Conservation (phyloP, 2,329 filamentous ascomycete species). For the Aspergillus alliaceus region DNA sequence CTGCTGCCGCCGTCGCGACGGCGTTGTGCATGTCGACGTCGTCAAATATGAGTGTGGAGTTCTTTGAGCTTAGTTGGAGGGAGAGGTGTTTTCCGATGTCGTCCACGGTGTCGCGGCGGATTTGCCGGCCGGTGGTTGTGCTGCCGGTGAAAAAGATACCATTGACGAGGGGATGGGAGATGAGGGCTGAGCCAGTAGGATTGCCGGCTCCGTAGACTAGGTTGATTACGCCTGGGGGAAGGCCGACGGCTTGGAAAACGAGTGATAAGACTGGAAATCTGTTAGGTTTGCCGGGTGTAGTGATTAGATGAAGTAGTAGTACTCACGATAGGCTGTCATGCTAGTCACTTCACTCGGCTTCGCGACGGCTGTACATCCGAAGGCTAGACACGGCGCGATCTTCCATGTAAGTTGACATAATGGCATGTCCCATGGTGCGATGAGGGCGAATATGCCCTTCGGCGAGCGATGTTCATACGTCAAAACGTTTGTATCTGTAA, state of each 20-base stretch:
- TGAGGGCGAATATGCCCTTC: slow-evolving; percentile 17
- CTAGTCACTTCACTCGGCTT: slow-evolving; percentile 21
- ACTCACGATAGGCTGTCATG: slow-evolving; percentile 15
- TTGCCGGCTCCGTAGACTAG: slow-evolving; percentile 16
- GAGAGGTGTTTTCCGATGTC: slow-evolving; percentile 24
- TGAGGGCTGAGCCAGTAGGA: slow-evolving; percentile 13
- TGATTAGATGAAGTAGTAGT: not conserved
- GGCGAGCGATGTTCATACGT: slow-evolving; percentile 23
- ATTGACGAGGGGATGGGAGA: slow-evolving; percentile 14
- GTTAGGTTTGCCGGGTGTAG: not conserved
- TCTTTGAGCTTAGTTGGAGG: slow-evolving; percentile 20
- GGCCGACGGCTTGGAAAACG: slow-evolving; percentile 14
- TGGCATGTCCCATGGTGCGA: slow-evolving; percentile 23
- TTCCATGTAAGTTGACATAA: slow-evolving; percentile 22
- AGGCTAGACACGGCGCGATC: slow-evolving; percentile 21
- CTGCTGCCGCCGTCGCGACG: slow-evolving; percentile 13
- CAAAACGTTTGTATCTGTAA: slow-evolving; percentile 9
- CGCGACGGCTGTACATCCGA: slow-evolving; percentile 19
- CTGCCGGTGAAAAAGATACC: slow-evolving; percentile 21
- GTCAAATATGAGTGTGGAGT: slow-evolving; percentile 19
- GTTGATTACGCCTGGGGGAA: slow-evolving; percentile 18
- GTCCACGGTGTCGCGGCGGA: slow-evolving; percentile 19
- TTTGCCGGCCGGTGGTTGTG: slow-evolving; percentile 15
- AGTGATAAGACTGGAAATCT: slow-evolving; percentile 12
- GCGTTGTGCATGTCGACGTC: slow-evolving; percentile 17